Base-by-base conservation (phyloP, 345 rosid genomes). In the Turritis glabra region DNA sequence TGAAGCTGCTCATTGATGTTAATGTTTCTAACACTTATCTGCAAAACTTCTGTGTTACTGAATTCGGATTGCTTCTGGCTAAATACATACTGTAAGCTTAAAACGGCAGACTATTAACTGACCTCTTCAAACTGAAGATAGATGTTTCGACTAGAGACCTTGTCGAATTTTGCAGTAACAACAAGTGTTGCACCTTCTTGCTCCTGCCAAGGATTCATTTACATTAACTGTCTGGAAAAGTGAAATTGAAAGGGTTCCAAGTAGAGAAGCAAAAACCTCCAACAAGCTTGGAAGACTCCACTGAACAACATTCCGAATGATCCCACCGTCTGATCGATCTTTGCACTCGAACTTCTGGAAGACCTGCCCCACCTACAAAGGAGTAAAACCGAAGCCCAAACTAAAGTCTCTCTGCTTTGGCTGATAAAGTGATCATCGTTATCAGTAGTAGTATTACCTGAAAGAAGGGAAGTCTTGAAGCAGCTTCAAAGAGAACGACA, bases 71-170 rank as follows among this genome's bases (percentile, higher is more conserved):
- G 56, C 64, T 67, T 67, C 29, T 7, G 32, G 38, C 22, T 11
- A 68, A 63, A 53, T 23, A 13, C 14, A 21, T 10, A 14, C 40
- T 35, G 25, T 46, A 72, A 52, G 33, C 25, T 60, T 40, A 25
- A 27, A 54, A 21, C 73, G 14, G 26, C 69, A 79, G 77, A 66
- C 29, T 59, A 56, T 27, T 23, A 83, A 64, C 90, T 79, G 79
- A 93, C 98, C 97, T 93, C 90, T 85, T 88, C 94, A 74, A 93
- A 91, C 81, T 84, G 87, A 78, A 93, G 96, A 77, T 88, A 88
- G 74, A 93, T 83, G 82, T 88, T 93, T 14, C 94, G 87, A 51
- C 62, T 77, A 46, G 98, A 86, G 75, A 91, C 87, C 29, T 85
- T 78, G 25, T 85, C 83, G 71, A 93, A 91, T 59, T 87, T 93